These are phyloP conservation scores for Quillaja saponaria DNA, from an alignment of 306 rosid species.

Conservation along the genomic window DNA sequence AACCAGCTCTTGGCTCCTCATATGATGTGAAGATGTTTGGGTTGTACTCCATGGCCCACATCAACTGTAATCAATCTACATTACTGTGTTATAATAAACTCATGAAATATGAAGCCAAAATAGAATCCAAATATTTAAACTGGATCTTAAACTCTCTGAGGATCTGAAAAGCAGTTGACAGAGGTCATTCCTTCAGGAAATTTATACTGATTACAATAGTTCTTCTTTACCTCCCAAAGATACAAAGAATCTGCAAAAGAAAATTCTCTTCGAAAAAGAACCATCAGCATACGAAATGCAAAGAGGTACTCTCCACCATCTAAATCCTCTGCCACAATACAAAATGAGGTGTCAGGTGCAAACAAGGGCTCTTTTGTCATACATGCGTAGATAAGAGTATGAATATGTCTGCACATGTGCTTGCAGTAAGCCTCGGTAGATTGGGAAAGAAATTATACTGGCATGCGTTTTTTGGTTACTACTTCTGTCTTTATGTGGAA, in stretches of 20 bases:
- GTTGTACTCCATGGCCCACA: slow-evolving; percentile 99
- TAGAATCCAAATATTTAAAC: slow-evolving; percentile 23
- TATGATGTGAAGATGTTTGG: slow-evolving; percentile 70
- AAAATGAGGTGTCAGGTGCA: slow-evolving; percentile 26
- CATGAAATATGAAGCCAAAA: slow-evolving; percentile 29
- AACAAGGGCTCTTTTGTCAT: background rate
- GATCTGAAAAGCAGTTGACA: slow-evolving; percentile 18
- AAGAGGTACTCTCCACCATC: slow-evolving; percentile 96
- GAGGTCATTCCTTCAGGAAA: slow-evolving; percentile 17
- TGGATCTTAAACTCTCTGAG: slow-evolving; percentile 7
- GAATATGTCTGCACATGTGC: too few species aligned
- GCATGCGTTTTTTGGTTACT: too few species aligned
- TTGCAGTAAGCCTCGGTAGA: too few species aligned
- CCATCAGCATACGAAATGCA: slow-evolving; percentile 98
- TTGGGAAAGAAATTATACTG: too few species aligned
- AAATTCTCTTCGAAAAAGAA: slow-evolving; percentile 94
- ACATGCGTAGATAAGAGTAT: slow-evolving; percentile 18
- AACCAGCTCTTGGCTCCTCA: slow-evolving; percentile 41
- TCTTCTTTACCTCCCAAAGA: slow-evolving; percentile 88
- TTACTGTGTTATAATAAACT: slow-evolving; percentile 59
- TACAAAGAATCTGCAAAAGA: slow-evolving; percentile 86
- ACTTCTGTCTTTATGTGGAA: too few species aligned
- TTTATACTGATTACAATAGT: slow-evolving; percentile 12
- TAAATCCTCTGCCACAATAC: slow-evolving; percentile 75
- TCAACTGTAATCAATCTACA: slow-evolving; percentile 88